Percentiles rank a stretch among this genome's conserved stretches.
These are phyloP conservation scores for Fusarium concolor DNA, from an alignment of 2,329 filamentous ascomycete species.

Conservation along the genomic window DNA sequence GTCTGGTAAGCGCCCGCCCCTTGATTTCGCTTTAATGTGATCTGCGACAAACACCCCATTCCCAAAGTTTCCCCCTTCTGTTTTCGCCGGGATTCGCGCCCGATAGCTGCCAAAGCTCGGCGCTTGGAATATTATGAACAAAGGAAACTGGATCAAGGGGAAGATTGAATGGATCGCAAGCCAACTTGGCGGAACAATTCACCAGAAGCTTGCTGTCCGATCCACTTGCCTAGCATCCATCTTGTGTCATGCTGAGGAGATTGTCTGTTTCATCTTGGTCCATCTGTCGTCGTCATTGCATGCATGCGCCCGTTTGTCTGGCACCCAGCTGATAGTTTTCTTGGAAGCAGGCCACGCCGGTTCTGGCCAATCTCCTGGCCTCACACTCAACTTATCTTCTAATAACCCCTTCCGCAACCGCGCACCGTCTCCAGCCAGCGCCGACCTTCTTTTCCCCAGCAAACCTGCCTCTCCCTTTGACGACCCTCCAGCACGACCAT, in stretches of 20 bases:
- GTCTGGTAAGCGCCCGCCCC: slow-evolving; percentile 47
- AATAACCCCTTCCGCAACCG: slow-evolving; percentile 87
- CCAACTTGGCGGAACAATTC: slow-evolving; percentile 45
- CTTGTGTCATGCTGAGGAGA: slow-evolving; percentile 50
- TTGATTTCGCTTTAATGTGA: slow-evolving; percentile 48
- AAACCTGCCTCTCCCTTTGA: slow-evolving; percentile 69
- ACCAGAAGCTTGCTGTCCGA: slow-evolving; percentile 36
- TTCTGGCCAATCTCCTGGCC: slow-evolving; percentile 52
- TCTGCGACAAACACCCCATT: slow-evolving; percentile 43
- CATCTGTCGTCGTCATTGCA: slow-evolving; percentile 48
- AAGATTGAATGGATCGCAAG: slow-evolving; percentile 37
- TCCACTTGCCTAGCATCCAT: slow-evolving; percentile 47
- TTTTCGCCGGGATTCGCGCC: slow-evolving; percentile 33
- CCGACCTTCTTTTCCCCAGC: slow-evolving; percentile 50
- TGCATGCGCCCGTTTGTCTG: slow-evolving; percentile 47
- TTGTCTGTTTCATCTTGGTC: slow-evolving; percentile 48
- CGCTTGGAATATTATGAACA: slow-evolving; percentile 40
- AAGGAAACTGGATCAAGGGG: slow-evolving; percentile 37
- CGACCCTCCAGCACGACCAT: slow-evolving; percentile 68
- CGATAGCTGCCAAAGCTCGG: slow-evolving; percentile 35
- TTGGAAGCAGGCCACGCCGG: slow-evolving; percentile 44
- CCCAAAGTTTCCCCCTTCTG: slow-evolving; percentile 33
- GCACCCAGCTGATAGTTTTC: slow-evolving; percentile 43
- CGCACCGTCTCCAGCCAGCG: slow-evolving; percentile 67
- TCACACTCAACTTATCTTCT: slow-evolving; percentile 77